Evolutionary conservation across 2,329 filamentous ascomycete species (phyloP).

Genomic region (Pestalotiopsis sp.): DNA sequence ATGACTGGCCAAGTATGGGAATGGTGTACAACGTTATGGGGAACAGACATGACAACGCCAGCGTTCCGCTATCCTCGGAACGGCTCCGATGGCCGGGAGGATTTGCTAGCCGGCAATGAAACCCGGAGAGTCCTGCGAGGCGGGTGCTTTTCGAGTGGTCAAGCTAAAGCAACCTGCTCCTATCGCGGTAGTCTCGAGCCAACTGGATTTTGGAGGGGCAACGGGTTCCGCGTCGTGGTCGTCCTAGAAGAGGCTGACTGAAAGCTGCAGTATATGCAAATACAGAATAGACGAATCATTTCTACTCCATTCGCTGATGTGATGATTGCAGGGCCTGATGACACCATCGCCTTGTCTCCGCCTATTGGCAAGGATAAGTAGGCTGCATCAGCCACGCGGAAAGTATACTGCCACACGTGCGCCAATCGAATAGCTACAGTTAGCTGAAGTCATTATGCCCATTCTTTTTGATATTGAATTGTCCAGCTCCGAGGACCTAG

Average conservation of each 20-base stretch:
- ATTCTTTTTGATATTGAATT: too few relatives aligned
- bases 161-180: slow-evolving; percentile 2
- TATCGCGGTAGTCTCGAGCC: slow-evolving; percentile 11
- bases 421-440: too few relatives aligned
- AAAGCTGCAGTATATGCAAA: too few relatives aligned
- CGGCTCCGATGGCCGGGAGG: slow-evolving; percentile 2
- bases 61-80: slow-evolving; percentile 1
- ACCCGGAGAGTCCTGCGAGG: slow-evolving; percentile 7
- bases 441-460: too few relatives aligned
- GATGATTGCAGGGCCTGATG: too few relatives aligned
- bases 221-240: slow-evolving; percentile 11
- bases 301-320: too few relatives aligned
- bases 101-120: background rate
- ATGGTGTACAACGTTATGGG: slow-evolving; percentile 11
- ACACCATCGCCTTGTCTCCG: too few relatives aligned
- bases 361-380: too few relatives aligned
- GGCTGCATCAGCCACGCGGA: too few relatives aligned
- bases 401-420: too few relatives aligned
- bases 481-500: too few relatives aligned
- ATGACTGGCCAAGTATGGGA: slow-evolving; percentile 13
- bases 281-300: too few relatives aligned
- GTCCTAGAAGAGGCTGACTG: background rate
- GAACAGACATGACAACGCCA: slow-evolving; percentile 9
- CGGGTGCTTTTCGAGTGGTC: slow-evolving; percentile 10
- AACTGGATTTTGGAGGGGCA: slow-evolving; percentile 4